Percentiles rank a stretch among this genome's conserved stretches.
These are phyloP conservation scores for Aphanomyces cochlioides DNA, from an alignment of 352 stramenopile species.

Conservation along the genomic window DNA sequence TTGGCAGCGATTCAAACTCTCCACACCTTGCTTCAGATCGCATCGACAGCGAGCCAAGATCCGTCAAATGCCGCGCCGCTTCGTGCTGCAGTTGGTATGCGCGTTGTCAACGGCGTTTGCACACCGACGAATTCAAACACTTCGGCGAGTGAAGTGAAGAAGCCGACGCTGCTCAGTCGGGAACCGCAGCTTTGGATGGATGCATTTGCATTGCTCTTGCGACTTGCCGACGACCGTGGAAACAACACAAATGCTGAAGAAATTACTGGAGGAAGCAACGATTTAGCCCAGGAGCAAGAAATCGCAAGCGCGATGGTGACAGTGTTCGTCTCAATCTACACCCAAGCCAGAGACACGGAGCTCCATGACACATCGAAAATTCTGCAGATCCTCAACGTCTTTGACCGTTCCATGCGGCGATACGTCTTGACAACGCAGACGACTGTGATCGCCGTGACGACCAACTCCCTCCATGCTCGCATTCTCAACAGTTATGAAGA, in stretches of 20 bases:
- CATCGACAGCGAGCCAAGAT: slow-evolving; percentile 65
- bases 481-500: slow-evolving; percentile 84
- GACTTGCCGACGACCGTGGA: slow-evolving; percentile 49
- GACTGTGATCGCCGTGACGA: slow-evolving; percentile 58
- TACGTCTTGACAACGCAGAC: slow-evolving; percentile 52
- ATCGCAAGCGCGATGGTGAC: slow-evolving; percentile 72
- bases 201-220: slow-evolving; percentile 60
- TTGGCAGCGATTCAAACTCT: slow-evolving; percentile 69
- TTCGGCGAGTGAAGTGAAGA: slow-evolving; percentile 27
- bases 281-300: slow-evolving; percentile 73
- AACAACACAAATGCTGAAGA: background rate
- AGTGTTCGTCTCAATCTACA: slow-evolving; percentile 72
- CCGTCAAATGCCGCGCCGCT: slow-evolving; percentile 60
- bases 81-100: slow-evolving; percentile 83
- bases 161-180: slow-evolving; percentile 11
- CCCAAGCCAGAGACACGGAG: slow-evolving; percentile 66
- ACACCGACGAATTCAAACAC: slow-evolving; percentile 47
- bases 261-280: slow-evolving; percentile 25
- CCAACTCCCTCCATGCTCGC: slow-evolving; percentile 76
- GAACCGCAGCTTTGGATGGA: slow-evolving; percentile 65
- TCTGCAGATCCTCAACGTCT: slow-evolving; percentile 56
- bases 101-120: slow-evolving; percentile 79
- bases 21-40: slow-evolving; percentile 78
- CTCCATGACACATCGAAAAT: slow-evolving; percentile 65
- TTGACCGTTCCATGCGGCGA: slow-evolving; percentile 55